A percentile compares a stretch with the other conserved stretches of the same genome.
Conservation (phyloP, 1,284 basidiomycete species). For the Bjerkandera adusta region DNA sequence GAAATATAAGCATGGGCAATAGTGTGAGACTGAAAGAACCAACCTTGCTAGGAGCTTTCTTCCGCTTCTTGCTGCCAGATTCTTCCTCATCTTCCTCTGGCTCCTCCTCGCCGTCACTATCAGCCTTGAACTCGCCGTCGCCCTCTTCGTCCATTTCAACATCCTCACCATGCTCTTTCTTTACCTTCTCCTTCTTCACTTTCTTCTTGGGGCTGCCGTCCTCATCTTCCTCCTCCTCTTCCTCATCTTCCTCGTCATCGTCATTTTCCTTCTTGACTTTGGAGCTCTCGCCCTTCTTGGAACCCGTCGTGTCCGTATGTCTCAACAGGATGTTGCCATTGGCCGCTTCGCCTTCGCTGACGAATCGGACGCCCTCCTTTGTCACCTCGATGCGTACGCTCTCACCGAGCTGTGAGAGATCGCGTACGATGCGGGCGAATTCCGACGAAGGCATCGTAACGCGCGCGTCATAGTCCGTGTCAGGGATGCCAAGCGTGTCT, state of each 20-base stretch:
- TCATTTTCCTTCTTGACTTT: slow-evolving; percentile 37
- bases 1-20: slow-evolving; percentile 2
- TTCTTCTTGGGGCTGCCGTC: slow-evolving; percentile 38
- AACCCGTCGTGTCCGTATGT: slow-evolving; percentile 50
- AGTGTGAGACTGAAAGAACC: slow-evolving; percentile 13
- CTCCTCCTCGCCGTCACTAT: slow-evolving; percentile 42
- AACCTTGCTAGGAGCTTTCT: slow-evolving; percentile 59
- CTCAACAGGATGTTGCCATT: slow-evolving; percentile 89
- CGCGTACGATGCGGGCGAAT: slow-evolving; percentile 91
- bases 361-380: slow-evolving; percentile 97
- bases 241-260: slow-evolving; percentile 39
- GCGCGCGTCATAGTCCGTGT: slow-evolving; percentile 96
- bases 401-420: slow-evolving; percentile 92
- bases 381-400: slow-evolving; percentile 94
- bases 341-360: slow-evolving; percentile 92
- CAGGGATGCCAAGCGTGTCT: slow-evolving; percentile 96
- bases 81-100: slow-evolving; percentile 49
- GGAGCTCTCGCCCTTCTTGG: slow-evolving; percentile 30
- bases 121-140: slow-evolving; percentile 43
- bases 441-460: slow-evolving; percentile 88
- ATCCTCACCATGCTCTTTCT: slow-evolving; percentile 39
- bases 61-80: slow-evolving; percentile 53
- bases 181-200: slow-evolving; percentile 44
- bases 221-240: slow-evolving; percentile 35
- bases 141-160: slow-evolving; percentile 34